Conservation (phyloP, 1,284 basidiomycete species). For the Sanguinoderma infundibulare region DNA sequence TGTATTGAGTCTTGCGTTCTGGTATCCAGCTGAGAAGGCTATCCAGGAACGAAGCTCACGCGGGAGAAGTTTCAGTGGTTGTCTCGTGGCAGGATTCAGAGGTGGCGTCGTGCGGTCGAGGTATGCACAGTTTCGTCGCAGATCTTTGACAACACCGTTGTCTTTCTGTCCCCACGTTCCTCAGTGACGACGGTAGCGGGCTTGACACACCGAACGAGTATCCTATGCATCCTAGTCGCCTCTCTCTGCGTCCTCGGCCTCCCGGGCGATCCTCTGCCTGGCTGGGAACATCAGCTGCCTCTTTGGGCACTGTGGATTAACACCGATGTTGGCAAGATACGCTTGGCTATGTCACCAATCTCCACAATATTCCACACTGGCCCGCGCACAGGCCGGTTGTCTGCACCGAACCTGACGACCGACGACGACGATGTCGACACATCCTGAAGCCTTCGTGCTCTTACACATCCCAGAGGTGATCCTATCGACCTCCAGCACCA, state of each 20-base stretch:
- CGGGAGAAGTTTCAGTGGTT: background rate
- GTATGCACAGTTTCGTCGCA: background rate
- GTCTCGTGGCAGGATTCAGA: too few relatives aligned
- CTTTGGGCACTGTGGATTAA: background rate
- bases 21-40: too few relatives aligned
- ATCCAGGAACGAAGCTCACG: background rate
- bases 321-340: background rate
- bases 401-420: conserved; percentile 1
- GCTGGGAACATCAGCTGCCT: background rate
- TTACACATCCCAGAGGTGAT: conserved; percentile 54
- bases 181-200: background rate
- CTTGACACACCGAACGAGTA: background rate
- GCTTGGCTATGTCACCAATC: background rate
- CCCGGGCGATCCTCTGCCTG: background rate
- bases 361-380: too few relatives aligned
- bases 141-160: background rate
- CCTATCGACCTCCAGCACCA: conserved; percentile 39
- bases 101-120: background rate
- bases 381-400: background rate
- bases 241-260: background rate
- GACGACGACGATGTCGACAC: conserved; percentile 16
- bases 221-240: background rate
- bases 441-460: conserved; percentile 54
- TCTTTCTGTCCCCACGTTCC: background rate
- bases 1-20: too few relatives aligned